Evolutionary conservation across 495 filamentous ascomycete genomes (phyloP).

Genomic region (Pyronema domesticum): DNA sequence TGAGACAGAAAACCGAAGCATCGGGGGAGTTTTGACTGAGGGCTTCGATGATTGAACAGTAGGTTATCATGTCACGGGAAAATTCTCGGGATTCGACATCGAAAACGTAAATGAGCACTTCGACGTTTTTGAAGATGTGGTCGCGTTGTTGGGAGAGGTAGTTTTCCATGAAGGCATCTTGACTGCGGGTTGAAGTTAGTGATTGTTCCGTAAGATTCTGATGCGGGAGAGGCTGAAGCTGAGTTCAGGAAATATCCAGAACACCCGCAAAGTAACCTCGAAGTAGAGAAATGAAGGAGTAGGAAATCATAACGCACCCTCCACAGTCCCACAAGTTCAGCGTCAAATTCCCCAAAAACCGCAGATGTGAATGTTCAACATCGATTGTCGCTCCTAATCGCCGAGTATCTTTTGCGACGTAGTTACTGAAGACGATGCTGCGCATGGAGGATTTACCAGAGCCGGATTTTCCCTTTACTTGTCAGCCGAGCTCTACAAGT

Average conservation of each 20-base stretch:
- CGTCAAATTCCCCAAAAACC: slow-evolving; percentile 92
- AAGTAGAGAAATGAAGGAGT: background rate
- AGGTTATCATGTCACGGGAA: slow-evolving; percentile 74
- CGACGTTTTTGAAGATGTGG: slow-evolving; percentile 91
- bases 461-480: slow-evolving; percentile 62
- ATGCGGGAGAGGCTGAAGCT: background rate
- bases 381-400: slow-evolving; percentile 94
- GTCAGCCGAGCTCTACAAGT: background rate
- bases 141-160: slow-evolving; percentile 85
- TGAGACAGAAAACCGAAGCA: slow-evolving; percentile 75
- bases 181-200: slow-evolving; percentile 32
- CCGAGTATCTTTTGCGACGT: slow-evolving; percentile 88
- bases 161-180: slow-evolving; percentile 97
- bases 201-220: background rate
- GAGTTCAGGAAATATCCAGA: background rate
- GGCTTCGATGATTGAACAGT: slow-evolving; percentile 68
- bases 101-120: slow-evolving; percentile 97
- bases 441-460: slow-evolving; percentile 99
- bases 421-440: slow-evolving; percentile 95
- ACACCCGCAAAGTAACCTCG: background rate
- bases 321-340: slow-evolving; percentile 98
- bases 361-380: slow-evolving; percentile 92
- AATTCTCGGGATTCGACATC: slow-evolving; percentile 93
- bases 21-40: slow-evolving; percentile 65
- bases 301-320: slow-evolving; percentile 35